Percentiles rank a stretch among this genome's conserved stretches.
Conservation (phyloP, 1,284 basidiomycete genomes). For the Agaricales sp. region DNA sequence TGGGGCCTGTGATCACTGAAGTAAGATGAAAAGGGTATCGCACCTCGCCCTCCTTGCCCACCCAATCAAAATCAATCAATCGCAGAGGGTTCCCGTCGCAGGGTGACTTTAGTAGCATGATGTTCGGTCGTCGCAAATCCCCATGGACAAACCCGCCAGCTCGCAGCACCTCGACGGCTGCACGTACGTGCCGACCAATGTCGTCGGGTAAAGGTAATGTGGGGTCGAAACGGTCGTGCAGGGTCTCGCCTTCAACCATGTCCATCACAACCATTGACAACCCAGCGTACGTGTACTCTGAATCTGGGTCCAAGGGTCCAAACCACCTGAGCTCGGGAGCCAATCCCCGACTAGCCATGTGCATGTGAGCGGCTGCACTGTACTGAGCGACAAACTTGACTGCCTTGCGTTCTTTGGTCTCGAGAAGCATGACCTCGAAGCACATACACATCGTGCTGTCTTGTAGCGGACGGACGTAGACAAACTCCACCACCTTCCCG, state of each 20-base stretch:
- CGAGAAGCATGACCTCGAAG: not conserved
- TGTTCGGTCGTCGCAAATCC: not conserved
- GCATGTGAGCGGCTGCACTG: not conserved
- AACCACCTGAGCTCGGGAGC: not conserved
- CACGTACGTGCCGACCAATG: not conserved
- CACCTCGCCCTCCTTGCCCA: not conserved
- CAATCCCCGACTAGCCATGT: not conserved
- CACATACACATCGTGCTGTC: not conserved
- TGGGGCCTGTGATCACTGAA: not conserved
- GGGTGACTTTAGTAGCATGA: not conserved
- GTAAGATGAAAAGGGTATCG: not conserved
- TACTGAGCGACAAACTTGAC: not conserved
- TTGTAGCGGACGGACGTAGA: not conserved
- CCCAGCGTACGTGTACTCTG: not conserved
- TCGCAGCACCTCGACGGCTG: not conserved
- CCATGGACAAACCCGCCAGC: not conserved
- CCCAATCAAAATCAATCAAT: no score
- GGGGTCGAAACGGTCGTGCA: not conserved
- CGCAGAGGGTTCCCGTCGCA: not conserved
- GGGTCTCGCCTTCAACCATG: not conserved
- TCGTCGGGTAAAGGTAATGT: not conserved
- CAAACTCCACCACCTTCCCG: not conserved
- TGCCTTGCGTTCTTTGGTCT: not conserved
- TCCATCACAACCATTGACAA: constrained; percentile 1
- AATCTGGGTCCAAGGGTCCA: not conserved